A percentile compares a stretch with the other conserved stretches of the same genome.
phyloP scores from a whole-genome alignment of 2,329 filamentous ascomycete species.

The Albophoma yamanashiensis region DNA sequence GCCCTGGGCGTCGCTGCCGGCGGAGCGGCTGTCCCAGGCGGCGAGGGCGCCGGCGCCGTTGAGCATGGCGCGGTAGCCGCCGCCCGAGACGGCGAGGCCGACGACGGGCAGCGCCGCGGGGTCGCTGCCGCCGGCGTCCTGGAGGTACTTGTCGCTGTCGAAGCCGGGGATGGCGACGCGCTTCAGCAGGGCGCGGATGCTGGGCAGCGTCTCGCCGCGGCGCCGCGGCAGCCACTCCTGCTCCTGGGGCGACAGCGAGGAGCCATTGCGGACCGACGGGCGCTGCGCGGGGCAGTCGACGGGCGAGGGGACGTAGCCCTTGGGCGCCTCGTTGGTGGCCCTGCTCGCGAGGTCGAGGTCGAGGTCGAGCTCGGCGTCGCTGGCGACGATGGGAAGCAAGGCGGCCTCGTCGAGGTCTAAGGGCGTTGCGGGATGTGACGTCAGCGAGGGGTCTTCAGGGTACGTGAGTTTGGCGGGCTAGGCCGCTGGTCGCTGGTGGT shows the following conservation, averaged over 20 bases:
- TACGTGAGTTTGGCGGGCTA: neutral
- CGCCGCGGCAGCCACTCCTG: constrained; percentile 61
- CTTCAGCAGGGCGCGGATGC: constrained; percentile 64
- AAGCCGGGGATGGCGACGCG: constrained; percentile 68
- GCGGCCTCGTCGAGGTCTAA: neutral
- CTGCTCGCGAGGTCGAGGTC: constrained; percentile 11
- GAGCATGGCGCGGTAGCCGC: constrained; percentile 78
- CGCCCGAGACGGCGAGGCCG: constrained; percentile 69
- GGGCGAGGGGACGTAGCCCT: constrained; percentile 57
- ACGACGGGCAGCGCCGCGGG: constrained; percentile 41
- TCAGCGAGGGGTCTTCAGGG: neutral
- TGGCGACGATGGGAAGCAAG: too few species aligned
- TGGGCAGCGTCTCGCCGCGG: constrained; percentile 59
- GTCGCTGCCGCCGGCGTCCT: constrained; percentile 18
- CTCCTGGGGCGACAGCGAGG: constrained; percentile 55
- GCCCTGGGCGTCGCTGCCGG: constrained; percentile 33
- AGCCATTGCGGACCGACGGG: constrained; percentile 57
- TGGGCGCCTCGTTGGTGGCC: constrained; percentile 21
- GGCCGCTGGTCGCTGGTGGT: too few species aligned
- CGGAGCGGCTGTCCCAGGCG: constrained; percentile 67
- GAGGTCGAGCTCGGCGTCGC: too few species aligned
- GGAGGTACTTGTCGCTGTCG: constrained; percentile 63
- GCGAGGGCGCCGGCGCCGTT: constrained; percentile 72
- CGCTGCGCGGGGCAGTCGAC: constrained; percentile 60
- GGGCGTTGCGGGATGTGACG: neutral